Base-by-base conservation (phyloP, 169 alveolate species). In the Plasmodium sp. region DNA sequence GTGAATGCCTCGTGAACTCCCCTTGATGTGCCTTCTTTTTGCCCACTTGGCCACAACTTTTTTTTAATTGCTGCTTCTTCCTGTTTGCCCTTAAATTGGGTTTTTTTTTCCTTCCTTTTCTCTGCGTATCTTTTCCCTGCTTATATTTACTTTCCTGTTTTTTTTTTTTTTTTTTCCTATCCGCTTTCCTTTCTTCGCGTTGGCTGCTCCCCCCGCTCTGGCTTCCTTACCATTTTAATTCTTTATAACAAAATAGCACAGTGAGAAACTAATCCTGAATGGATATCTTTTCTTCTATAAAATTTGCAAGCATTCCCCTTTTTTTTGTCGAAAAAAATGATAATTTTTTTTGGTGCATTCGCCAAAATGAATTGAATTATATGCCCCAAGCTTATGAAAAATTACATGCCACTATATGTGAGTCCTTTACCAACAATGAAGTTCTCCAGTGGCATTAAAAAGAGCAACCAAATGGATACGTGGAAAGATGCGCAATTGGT, bases 271-370 rank as follows among this genome's bases (percentile, higher is more conserved):
- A 67, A 67, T 67, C 77, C 77, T 67, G 33, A 67, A 67, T 67
- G 27, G 14, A 9, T 67, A 67, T 31, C 6, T 67, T 67, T 67
- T 22, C 77, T 31, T 31, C 77, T 67, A 67, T 67, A 67, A 67
- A 67, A 10, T 67, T 67, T 67, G 39, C 43, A 67, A 31, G 14
- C 41, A 67, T 67, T 67, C 43, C 18, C 14, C 41, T 31, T 18
- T 67, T 56, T 67, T 31, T 6, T 67, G 14, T 67, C 43, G n/a
- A 67, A 67, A 67, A 27, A 67, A 67, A 67, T 67, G 77, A 67
- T 67, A 67, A 67, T 67, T 67, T 67, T 51, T 51, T 67, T 67
- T 67, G 77, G 77, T 31, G 77, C 77, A 67, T 67, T 67, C 39
- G 39, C 77, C 77, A 67, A 22, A 18, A 22, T 67, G 43, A 18